These are phyloP conservation scores for Vaccinium vitisidaea DNA, from an alignment of 148 eudicot species.

Conservation along the genomic window DNA sequence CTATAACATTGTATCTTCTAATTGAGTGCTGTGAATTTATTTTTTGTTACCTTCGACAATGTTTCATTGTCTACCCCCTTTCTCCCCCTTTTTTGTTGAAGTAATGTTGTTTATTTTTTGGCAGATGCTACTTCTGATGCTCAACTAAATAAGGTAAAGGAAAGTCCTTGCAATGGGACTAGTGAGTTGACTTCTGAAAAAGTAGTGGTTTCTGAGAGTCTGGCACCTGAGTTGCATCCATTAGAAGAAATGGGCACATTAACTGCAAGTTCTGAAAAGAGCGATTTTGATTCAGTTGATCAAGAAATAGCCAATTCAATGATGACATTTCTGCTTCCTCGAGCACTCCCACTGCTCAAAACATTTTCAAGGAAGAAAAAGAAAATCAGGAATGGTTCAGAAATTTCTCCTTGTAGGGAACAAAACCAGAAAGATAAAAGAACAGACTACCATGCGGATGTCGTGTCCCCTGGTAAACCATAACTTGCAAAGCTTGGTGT, in stretches of 20 bases:
- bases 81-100: not conserved
- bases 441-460: constrained; percentile 17
- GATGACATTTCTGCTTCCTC: constrained; percentile 82
- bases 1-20: not conserved
- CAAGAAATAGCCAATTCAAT: constrained; percentile 70
- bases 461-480: constrained; percentile 42
- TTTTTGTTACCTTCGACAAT: not conserved
- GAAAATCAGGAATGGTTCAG: constrained; percentile 31
- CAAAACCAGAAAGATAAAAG: constrained; percentile 27
- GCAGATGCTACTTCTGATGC: constrained; percentile 34
- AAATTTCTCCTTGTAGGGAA: constrained; percentile 20
- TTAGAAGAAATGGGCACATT: constrained; percentile 37
- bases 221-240: constrained; percentile 39
- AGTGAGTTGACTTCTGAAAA: constrained; percentile 35
- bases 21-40: not conserved
- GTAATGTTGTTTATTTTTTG: constrained; percentile 13
- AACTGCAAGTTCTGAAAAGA: constrained; percentile 46
- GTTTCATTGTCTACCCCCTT: not conserved
- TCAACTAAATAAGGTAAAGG: constrained; percentile 20
- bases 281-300: constrained; percentile 63
- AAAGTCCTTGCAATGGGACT: constrained; percentile 22
- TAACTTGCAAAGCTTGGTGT: constrained; percentile 4
- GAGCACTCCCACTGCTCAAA: constrained; percentile 76
- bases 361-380: constrained; percentile 69
- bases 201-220: constrained; percentile 24